Percentiles rank a stretch among this genome's conserved stretches.
Evolutionary conservation across 257 asterid species (phyloP).

Genomic region (Eucommia ulmoides): DNA sequence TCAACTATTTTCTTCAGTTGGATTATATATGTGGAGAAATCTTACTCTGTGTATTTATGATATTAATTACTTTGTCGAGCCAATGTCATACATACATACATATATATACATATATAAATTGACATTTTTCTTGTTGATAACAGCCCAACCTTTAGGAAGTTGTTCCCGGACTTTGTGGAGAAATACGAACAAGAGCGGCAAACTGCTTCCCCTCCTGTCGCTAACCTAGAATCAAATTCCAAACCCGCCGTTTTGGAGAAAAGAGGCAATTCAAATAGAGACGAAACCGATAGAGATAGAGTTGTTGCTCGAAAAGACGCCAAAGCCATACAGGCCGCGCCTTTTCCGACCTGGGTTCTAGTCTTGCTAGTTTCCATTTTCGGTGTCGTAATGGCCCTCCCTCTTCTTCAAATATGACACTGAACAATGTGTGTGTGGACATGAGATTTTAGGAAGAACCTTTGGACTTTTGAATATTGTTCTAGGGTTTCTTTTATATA

Average conservation of each 20-base stretch:
- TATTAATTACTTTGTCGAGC: no score
- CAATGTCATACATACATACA: no score
- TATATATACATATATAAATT: no score
- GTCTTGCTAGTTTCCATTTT: conserved; percentile 52
- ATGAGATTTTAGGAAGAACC: neutral
- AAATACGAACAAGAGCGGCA: conserved; percentile 55
- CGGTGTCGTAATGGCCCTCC: conserved; percentile 82
- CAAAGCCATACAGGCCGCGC: conserved; percentile 29
- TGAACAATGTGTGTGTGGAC: no score
- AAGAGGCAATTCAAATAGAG: conserved; percentile 25
- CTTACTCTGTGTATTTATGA: no score
- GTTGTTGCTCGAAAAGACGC: conserved; percentile 31
- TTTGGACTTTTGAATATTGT: no score
- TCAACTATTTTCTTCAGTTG: no score
- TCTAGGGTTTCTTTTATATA: no score
- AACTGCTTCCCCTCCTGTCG: conserved; percentile 7
- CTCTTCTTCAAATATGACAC: conserved; percentile 66
- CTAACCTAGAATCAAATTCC: conserved; percentile 19
- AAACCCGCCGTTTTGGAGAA: conserved; percentile 26
- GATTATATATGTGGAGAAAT: no score
- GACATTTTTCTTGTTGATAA: conserved; percentile 8
- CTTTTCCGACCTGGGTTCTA: conserved; percentile 67
- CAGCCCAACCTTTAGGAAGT: conserved; percentile 75
- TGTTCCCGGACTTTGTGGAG: conserved; percentile 80
- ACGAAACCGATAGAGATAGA: conserved; percentile 20